Percentiles rank a stretch among this genome's conserved stretches.
Evolutionary conservation across 805 yeast species (phyloP).

Genomic region (Candida anglica): DNA sequence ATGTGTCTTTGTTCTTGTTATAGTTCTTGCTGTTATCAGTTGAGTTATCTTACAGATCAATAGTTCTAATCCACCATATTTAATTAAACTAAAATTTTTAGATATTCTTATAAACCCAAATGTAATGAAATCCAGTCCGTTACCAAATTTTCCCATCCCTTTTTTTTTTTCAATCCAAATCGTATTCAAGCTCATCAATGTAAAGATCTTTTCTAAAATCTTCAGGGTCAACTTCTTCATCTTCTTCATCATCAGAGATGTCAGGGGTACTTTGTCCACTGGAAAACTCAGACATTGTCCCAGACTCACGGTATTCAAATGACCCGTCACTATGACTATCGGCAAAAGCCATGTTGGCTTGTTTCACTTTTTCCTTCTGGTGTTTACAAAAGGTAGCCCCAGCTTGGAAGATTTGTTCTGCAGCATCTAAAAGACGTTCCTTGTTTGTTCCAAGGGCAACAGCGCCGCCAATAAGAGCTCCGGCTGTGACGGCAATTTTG

Average conservation of each 20-base stretch:
- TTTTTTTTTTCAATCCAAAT: constrained; percentile 1
- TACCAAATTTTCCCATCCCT: constrained; percentile 1
- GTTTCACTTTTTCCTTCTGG: constrained; percentile 10
- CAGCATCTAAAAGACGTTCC: constrained; percentile 24
- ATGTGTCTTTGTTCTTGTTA: constrained; percentile 52
- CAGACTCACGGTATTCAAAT: constrained; percentile 6
- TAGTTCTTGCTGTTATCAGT: constrained; percentile 53
- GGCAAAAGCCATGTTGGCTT: constrained; percentile 16
- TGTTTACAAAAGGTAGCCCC: constrained; percentile 28
- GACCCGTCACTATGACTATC: constrained; percentile 13
- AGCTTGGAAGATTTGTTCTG: constrained; percentile 22
- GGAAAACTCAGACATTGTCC: constrained; percentile 1
- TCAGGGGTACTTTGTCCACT: constrained; percentile 5
- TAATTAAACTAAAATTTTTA: background rate
- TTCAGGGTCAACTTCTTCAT: constrained; percentile 1
- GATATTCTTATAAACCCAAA: background rate
- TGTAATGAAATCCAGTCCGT: background rate
- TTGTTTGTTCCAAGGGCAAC: constrained; percentile 25
- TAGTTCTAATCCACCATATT: background rate
- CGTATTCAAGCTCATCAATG: constrained; percentile 1
- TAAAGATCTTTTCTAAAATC: too few species aligned
- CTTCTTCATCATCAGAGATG: constrained; percentile 5
- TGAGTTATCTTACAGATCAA: constrained; percentile 9
- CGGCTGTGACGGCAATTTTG: constrained; percentile 28
- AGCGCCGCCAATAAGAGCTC: constrained; percentile 32